Base-by-base conservation (phyloP, 805 yeast species). In the Monosporozyma solicola region DNA sequence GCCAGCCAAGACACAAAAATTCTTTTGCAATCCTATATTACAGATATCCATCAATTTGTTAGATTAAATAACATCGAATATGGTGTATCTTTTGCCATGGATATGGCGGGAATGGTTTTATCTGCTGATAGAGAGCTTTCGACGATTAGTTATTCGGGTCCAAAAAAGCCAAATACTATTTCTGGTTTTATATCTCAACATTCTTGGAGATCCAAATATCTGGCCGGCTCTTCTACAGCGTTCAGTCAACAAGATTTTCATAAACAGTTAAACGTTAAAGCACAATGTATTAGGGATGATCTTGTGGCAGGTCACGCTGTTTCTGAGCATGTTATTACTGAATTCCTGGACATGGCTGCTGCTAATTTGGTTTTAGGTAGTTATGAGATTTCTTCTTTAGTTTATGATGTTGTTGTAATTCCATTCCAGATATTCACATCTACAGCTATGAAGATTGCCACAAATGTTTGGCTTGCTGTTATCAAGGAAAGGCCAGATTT, bases 21-120 rank as follows among this genome's bases (percentile, higher is more conserved):
- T 46, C 73, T 92, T 57, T 73, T 94, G 48, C 94, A 87, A 61
- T 74, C 85, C 0, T 94, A 92, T 62, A 80, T 90, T 3, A 76
- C 88, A 1, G 76, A 73, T 31, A 59, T 71, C 58, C 71, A 74
- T 27, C 55, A 59, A 54, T 65, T 60, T 53, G 71, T 60, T 56
- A 69, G 62, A 57, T 64, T 66, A 58, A 76, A 67, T 60, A 72
- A 61, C 60, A 77, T 87, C 44, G 84, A 86, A 53, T 83, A 78
- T 61, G 98, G 98, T 52, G 84, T 90, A 49, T 84, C 95, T 0
- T 87, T 92, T 74, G 98, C 99, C 0, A 72, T 91, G 54, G 94
- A 87, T 58, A 79, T 89, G 83, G 95, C 96, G 1, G 89, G 94
- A 3, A 67, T 79, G 4, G 77, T 88, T 11, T 70, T 83, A n/a